Evolutionary conservation across 345 rosid species (phyloP).

Genomic region (Abelmoschus esculentus): DNA sequence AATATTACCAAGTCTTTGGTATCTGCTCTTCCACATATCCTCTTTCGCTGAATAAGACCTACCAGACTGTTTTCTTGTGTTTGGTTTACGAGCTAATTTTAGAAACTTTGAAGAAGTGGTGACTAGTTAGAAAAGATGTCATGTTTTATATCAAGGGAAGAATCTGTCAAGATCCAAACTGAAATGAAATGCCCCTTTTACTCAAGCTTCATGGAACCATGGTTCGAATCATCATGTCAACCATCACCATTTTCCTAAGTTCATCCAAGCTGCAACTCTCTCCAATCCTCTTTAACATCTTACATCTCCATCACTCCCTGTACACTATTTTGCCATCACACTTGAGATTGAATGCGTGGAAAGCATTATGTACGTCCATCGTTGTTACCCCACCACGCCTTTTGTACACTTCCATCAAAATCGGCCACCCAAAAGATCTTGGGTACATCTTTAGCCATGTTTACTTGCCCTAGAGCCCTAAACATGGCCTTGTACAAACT

Average conservation of each 20-base stretch:
- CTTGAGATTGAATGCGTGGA: constrained; percentile 55
- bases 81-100: too few relatives aligned
- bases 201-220: constrained; percentile 9
- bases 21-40: background rate
- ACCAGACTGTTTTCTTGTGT: background rate
- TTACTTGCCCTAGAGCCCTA: constrained; percentile 52
- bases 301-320: constrained; percentile 59
- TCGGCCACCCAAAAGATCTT: constrained; percentile 61
- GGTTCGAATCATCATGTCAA: constrained; percentile 62
- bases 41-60: background rate
- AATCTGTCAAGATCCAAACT: background rate
- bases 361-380: constrained; percentile 52
- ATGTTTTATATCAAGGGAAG: background rate
- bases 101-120: too few relatives aligned
- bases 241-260: constrained; percentile 71
- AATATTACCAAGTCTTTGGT: background rate
- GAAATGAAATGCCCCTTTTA: constrained; percentile 1
- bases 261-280: constrained; percentile 72
- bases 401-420: constrained; percentile 60
- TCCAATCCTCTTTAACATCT: constrained; percentile 58
- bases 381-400: constrained; percentile 51
- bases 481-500: constrained; percentile 67
- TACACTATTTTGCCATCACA: constrained; percentile 75
- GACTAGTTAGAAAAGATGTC: background rate
- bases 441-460: constrained; percentile 37